phyloP scores from a whole-genome alignment of 129 eudicot genomes.

The Calendula officinalis region DNA sequence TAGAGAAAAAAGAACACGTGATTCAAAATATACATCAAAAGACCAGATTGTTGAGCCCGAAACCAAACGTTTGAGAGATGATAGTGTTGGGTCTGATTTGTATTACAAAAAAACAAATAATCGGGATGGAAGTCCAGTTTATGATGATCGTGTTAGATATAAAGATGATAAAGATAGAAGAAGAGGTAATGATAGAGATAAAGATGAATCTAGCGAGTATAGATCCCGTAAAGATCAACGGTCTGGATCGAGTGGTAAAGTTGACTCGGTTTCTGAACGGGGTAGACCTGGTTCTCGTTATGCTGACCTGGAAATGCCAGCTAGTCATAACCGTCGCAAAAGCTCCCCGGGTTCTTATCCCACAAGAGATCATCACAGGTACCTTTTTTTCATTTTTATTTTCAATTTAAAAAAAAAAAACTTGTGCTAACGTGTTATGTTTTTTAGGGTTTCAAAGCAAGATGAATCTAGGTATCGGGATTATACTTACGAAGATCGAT shows the following conservation, averaged over 20 bases:
- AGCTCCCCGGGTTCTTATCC: slow-evolving; percentile 62
- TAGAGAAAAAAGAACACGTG: slow-evolving; percentile 41
- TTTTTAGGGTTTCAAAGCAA: no score
- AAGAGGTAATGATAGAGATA: slow-evolving; percentile 37
- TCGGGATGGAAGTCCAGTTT: slow-evolving; percentile 50
- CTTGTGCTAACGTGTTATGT: no score
- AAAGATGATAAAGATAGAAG: slow-evolving; percentile 75
- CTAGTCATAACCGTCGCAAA: slow-evolving; percentile 55
- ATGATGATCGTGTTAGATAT: slow-evolving; percentile 64
- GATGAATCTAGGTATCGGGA: slow-evolving; percentile 61
- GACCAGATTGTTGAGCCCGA: slow-evolving; percentile 59
- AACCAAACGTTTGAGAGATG: slow-evolving; percentile 67
- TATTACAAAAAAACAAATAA: slow-evolving; percentile 48
- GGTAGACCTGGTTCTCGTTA: slow-evolving; percentile 62
- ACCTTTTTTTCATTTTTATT: no score
- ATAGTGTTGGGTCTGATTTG: slow-evolving; percentile 45
- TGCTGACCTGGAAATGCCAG: slow-evolving; percentile 40
- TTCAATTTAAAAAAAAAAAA: no score
- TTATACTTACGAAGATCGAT: slow-evolving; percentile 52
- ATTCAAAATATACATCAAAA: slow-evolving; percentile 45
- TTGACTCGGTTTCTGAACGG: slow-evolving; percentile 51
- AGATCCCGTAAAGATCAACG: slow-evolving; percentile 59
- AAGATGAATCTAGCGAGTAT: slow-evolving; percentile 61
- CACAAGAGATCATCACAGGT: slow-evolving; percentile 68
- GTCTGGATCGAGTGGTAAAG: slow-evolving; percentile 47